Conservation (phyloP, 2,329 filamentous ascomycete genomes). For the Xylaria sp. region DNA sequence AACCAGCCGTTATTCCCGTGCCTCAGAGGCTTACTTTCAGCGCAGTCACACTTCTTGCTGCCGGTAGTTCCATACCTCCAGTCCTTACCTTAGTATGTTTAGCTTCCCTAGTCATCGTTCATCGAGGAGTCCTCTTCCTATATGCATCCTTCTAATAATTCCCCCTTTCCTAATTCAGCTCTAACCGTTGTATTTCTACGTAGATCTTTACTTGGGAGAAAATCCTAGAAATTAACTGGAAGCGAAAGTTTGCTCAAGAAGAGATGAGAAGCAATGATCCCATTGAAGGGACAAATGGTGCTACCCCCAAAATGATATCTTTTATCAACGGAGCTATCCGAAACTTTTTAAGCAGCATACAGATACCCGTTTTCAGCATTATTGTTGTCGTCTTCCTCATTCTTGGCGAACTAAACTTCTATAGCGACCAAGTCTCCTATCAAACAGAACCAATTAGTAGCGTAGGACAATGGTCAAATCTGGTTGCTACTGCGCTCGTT, state of each 20-base stretch:
- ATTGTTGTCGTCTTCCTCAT: slow-evolving; percentile 69
- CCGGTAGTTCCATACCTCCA: slow-evolving; percentile 72
- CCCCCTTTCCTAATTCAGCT: neutral
- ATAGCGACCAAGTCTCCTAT: slow-evolving; percentile 63
- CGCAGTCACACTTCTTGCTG: slow-evolving; percentile 68
- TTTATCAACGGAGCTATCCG: slow-evolving; percentile 65
- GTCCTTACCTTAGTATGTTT: slow-evolving; percentile 64
- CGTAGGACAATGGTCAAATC: slow-evolving; percentile 68
- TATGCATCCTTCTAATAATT: neutral
- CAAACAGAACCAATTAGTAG: slow-evolving; percentile 71
- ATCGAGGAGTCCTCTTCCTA: too few species aligned
- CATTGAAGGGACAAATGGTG: slow-evolving; percentile 65
- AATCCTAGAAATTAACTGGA: slow-evolving; percentile 71
- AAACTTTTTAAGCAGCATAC: slow-evolving; percentile 64
- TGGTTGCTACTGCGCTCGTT: slow-evolving; percentile 67
- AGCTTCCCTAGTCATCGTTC: neutral
- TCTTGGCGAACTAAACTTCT: slow-evolving; percentile 73
- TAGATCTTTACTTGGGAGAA: slow-evolving; percentile 68
- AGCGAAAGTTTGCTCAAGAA: slow-evolving; percentile 53
- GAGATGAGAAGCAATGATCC: slow-evolving; percentile 50
- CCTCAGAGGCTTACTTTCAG: slow-evolving; percentile 67
- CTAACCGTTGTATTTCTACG: slow-evolving; percentile 12
- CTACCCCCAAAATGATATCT: slow-evolving; percentile 62
- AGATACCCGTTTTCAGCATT: slow-evolving; percentile 67
- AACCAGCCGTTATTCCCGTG: slow-evolving; percentile 71